Evolutionary conservation across 192 early-diverging fungal species (phyloP).

Genomic region (Geranomyces variabilis): DNA sequence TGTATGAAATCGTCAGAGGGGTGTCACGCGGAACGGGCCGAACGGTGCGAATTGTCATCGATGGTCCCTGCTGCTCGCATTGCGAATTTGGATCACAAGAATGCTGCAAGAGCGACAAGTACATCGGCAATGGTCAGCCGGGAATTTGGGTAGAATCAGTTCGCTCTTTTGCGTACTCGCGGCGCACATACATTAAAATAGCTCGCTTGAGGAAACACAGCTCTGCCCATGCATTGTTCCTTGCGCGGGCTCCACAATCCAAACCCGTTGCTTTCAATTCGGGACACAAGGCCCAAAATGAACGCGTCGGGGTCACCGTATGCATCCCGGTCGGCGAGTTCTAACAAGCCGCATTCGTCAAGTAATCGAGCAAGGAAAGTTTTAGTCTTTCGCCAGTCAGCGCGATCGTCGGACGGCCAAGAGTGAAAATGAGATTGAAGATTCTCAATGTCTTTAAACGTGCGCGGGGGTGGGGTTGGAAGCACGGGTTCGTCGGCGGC

Average conservation of each 20-base stretch:
- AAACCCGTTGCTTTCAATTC: conserved; percentile 72
- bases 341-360: conserved; percentile 46
- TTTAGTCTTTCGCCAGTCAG: conserved; percentile 60
- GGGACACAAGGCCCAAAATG: conserved; percentile 60
- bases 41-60: conserved; percentile 34
- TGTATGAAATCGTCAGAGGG: conserved; percentile 69
- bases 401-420: conserved; percentile 59
- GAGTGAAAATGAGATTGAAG: conserved; percentile 65
- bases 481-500: background rate
- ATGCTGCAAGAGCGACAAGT: conserved; percentile 40
- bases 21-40: conserved; percentile 34
- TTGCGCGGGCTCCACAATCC: conserved; percentile 57
- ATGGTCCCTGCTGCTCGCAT: conserved; percentile 37
- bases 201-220: conserved; percentile 62
- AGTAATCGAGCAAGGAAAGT: conserved; percentile 52
- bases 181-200: conserved; percentile 62
- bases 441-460: conserved; percentile 22
- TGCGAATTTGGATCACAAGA: conserved; percentile 62
- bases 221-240: conserved; percentile 47
- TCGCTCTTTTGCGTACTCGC: background rate
- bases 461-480: background rate
- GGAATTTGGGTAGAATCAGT: background rate
- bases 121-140: background rate
- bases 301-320: conserved; percentile 35
- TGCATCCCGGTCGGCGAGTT: conserved; percentile 28